Conservation (phyloP, 768 basidiomycete species). For the Lentinus brumalis region DNA sequence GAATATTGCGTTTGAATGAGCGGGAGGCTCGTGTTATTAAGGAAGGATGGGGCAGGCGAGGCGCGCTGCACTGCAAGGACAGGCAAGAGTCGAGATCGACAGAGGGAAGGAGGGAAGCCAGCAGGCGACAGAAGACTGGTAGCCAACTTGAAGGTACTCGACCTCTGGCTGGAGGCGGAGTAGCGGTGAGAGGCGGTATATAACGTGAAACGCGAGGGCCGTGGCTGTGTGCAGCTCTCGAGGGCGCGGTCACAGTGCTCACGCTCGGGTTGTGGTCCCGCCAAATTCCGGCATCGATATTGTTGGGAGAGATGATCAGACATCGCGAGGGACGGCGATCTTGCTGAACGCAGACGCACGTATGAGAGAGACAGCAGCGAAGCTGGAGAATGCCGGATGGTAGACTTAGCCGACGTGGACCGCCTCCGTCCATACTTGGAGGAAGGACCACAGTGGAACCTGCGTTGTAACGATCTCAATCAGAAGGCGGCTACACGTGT, state of each 20-base stretch:
- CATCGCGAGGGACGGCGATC: constrained; percentile 37
- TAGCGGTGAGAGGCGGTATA: constrained; percentile 34
- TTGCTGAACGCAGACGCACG: background rate
- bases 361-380: background rate
- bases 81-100: constrained; percentile 12
- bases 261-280: constrained; percentile 5
- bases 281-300: constrained; percentile 4
- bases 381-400: constrained; percentile 2
- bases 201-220: constrained; percentile 31
- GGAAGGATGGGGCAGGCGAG: constrained; percentile 12
- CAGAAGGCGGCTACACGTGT: constrained; percentile 14
- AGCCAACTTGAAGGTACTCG: constrained; percentile 21
- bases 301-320: constrained; percentile 32
- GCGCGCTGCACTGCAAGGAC: constrained; percentile 5
- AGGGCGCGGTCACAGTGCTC: constrained; percentile 6
- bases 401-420: constrained; percentile 9
- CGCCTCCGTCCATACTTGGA: constrained; percentile 11
- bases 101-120: constrained; percentile 29
- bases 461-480: constrained; percentile 14
- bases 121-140: constrained; percentile 51
- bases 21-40: constrained; percentile 1
- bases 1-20: background rate
- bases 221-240: constrained; percentile 24
- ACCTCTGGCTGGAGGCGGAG: constrained; percentile 27
- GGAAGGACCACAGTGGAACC: constrained; percentile 9